Base-by-base conservation (phyloP, 164 flowering plant genomes). In the Pachysandra terminalis region DNA sequence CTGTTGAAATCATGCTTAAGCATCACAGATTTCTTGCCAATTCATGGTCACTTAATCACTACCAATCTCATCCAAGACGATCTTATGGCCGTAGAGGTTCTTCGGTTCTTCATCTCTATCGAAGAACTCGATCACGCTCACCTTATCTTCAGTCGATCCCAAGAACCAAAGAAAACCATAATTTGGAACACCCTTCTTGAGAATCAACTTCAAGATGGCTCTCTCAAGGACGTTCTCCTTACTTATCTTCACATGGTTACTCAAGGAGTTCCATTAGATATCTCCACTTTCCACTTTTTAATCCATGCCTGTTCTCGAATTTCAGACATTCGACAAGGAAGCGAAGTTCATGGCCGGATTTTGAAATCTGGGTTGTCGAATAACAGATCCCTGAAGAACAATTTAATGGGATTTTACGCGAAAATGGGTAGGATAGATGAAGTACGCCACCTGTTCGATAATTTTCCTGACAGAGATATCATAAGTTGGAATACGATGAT, bases 401-500 rank as follows among this genome's bases (percentile, higher is more conserved):
- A 68, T 71, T 62, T 78, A 67, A 78, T 71, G 75, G 68, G 37
- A 32, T 32, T 70, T 61, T 69, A 69, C 25, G 68, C 60, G 9
- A 72, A 72, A 60, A 16, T 26, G 64, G 72, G 63, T 21, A 45
- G 37, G 19, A 49, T 59, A 17, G 53, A 54, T n/a, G 65, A 68
- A n/a, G 72, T 53, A 19, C 24, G 49, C 16, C 41, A 54, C 32
- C 23, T 76, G 73, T 76, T 71, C 45, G 75, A 72, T 19, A 56
- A 58, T 53, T 23, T 60, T 13, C 45, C 61, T 41, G 32, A 69
- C 0, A 61, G 35, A 66, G 71, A 73, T 66, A 69, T 71, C 9
- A 22, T 66, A 28, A 62, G 61, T 49, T 73, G 76, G 76, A 73
- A 73, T 26, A 77, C 73, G 17, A 69, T 73, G 71, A 69, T 77